These are phyloP conservation scores for Trypanosoma melophagium DNA, from an alignment of 208 protist species.

Conservation along the genomic window DNA sequence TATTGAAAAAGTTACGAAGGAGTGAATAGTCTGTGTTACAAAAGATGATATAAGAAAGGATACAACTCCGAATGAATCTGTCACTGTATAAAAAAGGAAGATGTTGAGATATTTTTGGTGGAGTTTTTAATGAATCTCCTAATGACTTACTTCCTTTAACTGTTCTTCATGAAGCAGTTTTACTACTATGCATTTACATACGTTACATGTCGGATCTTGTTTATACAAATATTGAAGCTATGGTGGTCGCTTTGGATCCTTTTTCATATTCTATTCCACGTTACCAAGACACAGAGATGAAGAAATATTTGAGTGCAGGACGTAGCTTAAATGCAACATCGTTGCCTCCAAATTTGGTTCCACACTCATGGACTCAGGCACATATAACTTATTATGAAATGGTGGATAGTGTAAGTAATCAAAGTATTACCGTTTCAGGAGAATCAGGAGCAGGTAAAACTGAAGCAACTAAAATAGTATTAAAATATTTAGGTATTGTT, in stretches of 20 bases:
- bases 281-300: slow-evolving; percentile 36
- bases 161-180: slow-evolving; percentile 35
- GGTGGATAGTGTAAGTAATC: slow-evolving; percentile 28
- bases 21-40: slow-evolving; percentile 2
- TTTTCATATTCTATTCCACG: slow-evolving; percentile 42
- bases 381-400: slow-evolving; percentile 45
- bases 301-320: slow-evolving; percentile 32
- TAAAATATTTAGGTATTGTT: slow-evolving; percentile 60
- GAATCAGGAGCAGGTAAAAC: slow-evolving; percentile 91
- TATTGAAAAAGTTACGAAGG: slow-evolving; percentile 1
- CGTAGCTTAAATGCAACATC: slow-evolving; percentile 13
- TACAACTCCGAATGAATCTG: slow-evolving; percentile 8
- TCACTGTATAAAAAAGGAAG: slow-evolving; percentile 14
- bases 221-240: slow-evolving; percentile 45
- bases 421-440: slow-evolving; percentile 66
- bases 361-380: slow-evolving; percentile 30
- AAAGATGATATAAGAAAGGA: slow-evolving; percentile 22
- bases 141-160: slow-evolving; percentile 36
- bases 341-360: slow-evolving; percentile 17
- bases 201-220: slow-evolving; percentile 37
- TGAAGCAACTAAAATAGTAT: slow-evolving; percentile 61
- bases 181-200: slow-evolving; percentile 32
- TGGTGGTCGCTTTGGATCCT: slow-evolving; percentile 44
- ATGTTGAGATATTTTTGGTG: slow-evolving; percentile 16
- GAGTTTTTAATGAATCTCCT: slow-evolving; percentile 25